A percentile compares a stretch with the other conserved stretches of the same genome.
Conservation (phyloP, 2,329 filamentous ascomycete genomes). For the Penicillium sp. region DNA sequence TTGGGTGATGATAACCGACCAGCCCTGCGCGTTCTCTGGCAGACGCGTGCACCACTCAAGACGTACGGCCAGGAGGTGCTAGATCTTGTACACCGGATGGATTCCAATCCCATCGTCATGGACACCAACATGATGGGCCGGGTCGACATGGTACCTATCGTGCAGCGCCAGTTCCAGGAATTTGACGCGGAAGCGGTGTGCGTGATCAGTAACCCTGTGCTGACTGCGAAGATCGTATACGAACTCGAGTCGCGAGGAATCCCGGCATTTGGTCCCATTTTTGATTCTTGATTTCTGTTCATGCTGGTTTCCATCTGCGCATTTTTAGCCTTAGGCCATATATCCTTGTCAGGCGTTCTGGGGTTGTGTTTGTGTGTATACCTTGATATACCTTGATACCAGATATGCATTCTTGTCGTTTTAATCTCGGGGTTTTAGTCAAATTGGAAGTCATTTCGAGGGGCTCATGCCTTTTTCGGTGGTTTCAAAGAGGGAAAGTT, state of each 20-base stretch:
- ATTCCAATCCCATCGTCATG: conserved; percentile 61
- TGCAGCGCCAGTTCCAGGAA: conserved; percentile 48
- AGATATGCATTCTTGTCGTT: background rate
- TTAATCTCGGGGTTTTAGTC: background rate
- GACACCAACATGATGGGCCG: conserved; percentile 59
- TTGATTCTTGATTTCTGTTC: conserved; percentile 52
- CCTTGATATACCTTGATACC: background rate
- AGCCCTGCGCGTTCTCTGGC: conserved; percentile 61
- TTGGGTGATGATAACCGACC: conserved; percentile 47
- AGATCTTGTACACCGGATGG: conserved; percentile 51
- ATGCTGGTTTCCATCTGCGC: background rate
- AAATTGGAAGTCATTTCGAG: background rate
- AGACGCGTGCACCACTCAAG: conserved; percentile 54
- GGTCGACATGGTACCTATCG: conserved; percentile 56
- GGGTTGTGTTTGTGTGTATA: background rate
- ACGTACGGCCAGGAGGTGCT: conserved; percentile 60
- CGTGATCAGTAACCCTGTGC: conserved; percentile 64
- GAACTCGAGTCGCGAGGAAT: conserved; percentile 62
- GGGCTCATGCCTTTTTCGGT: background rate
- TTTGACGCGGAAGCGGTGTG: conserved; percentile 62
- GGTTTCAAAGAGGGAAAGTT: background rate
- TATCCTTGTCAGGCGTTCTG: background rate
- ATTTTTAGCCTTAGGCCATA: background rate
- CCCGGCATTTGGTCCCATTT: conserved; percentile 67
- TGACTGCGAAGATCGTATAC: conserved; percentile 65